These are phyloP conservation scores for Bruguiera gymnorhiza DNA, from an alignment of 345 rosid genomes.

Conservation along the genomic window DNA sequence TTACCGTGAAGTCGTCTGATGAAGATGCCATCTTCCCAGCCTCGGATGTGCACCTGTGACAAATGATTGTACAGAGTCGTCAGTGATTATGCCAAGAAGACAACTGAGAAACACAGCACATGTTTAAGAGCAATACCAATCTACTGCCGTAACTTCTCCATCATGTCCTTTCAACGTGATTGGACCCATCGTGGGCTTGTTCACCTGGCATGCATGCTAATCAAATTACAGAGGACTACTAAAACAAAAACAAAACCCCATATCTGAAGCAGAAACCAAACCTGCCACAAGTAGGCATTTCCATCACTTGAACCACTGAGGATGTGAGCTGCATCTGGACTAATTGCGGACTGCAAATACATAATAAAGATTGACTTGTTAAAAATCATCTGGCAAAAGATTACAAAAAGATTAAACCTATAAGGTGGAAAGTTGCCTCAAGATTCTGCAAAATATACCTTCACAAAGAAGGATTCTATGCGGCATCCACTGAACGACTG, in stretches of 20 bases:
- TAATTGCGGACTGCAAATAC: slow-evolving; percentile 69
- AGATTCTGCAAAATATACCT: slow-evolving; percentile 42
- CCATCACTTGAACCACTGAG: slow-evolving; percentile 93
- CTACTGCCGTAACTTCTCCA: slow-evolving; percentile 87
- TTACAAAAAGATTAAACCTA: neutral
- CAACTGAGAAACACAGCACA: neutral
- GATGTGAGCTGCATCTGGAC: slow-evolving; percentile 76
- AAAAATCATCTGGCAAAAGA: slow-evolving; percentile 11
- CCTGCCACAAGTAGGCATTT: slow-evolving; percentile 89
- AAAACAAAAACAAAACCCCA: neutral
- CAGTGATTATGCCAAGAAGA: neutral
- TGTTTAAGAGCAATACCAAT: slow-evolving; percentile 52
- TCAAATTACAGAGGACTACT: slow-evolving; percentile 3
- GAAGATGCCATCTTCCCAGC: slow-evolving; percentile 67
- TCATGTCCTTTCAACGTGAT: slow-evolving; percentile 56
- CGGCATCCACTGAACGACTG: slow-evolving; percentile 65
- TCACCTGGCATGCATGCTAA: slow-evolving; percentile 47
- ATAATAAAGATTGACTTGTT: neutral
- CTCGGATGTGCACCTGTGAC: slow-evolving; percentile 61
- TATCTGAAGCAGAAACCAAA: slow-evolving; percentile 20
- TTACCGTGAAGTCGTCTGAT: slow-evolving; percentile 86
- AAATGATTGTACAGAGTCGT: slow-evolving; percentile 2
- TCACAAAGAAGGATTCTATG: slow-evolving; percentile 79
- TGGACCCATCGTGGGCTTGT: slow-evolving; percentile 62
- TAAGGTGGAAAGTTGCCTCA: neutral